These are phyloP conservation scores for Suillus cothurnatus DNA, from an alignment of 768 basidiomycete species.

Conservation along the genomic window DNA sequence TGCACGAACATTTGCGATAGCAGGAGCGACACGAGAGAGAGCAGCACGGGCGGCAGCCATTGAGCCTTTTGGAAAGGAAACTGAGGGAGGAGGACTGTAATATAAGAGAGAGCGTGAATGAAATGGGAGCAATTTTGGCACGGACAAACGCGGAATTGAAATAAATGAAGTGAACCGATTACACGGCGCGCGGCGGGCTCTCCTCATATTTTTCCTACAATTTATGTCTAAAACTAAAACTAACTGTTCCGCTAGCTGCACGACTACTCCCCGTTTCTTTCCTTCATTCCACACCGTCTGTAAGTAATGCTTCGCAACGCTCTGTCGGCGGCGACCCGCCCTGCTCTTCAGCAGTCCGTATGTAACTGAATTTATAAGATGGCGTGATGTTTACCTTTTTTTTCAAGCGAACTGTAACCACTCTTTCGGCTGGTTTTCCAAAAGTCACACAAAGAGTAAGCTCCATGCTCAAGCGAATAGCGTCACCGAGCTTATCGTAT, in stretches of 20 bases:
- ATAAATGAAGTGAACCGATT: conserved; percentile 8
- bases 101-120: conserved; percentile 11
- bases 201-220: conserved; percentile 2
- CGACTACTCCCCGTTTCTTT: conserved; percentile 30
- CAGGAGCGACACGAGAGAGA: conserved; percentile 65
- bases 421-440: conserved; percentile 78
- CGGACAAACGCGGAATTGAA: conserved; percentile 15
- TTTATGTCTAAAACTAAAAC: conserved; percentile 8
- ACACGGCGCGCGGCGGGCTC: conserved; percentile 1
- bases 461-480: conserved; percentile 15
- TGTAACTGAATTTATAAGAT: conserved; percentile 21
- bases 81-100: conserved; percentile 26
- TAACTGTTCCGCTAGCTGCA: background rate
- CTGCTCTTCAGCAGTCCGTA: conserved; percentile 54
- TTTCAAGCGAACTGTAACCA: conserved; percentile 68
- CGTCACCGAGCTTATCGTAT: conserved; percentile 13
- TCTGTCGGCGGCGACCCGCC: conserved; percentile 56
- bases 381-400: conserved; percentile 8
- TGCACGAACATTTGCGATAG: conserved; percentile 42
- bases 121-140: conserved; percentile 11
- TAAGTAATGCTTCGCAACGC: conserved; percentile 71
- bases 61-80: conserved; percentile 31
- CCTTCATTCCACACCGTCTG: conserved; percentile 33
- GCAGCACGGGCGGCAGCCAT: conserved; percentile 65
- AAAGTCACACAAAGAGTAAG: conserved; percentile 70